Percentiles rank a stretch among this genome's conserved stretches.
phyloP scores from a whole-genome alignment of 1,139 yeast species.

The Scheffersomyces illinoinensis region DNA sequence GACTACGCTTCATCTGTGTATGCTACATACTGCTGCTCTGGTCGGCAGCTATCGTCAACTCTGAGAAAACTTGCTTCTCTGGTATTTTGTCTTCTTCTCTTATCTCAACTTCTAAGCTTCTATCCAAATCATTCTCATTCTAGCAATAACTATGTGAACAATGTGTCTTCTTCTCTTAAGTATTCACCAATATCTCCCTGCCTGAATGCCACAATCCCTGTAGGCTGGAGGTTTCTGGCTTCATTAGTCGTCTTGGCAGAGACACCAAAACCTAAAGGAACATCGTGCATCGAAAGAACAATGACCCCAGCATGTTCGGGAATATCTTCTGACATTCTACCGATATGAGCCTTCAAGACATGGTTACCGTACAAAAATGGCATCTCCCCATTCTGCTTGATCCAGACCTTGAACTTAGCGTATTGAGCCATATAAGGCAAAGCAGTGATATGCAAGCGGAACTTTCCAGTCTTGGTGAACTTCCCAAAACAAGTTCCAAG shows the following conservation, averaged over 20 bases:
- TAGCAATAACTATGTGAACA: slow-evolving; percentile 60
- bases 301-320: slow-evolving; percentile 98
- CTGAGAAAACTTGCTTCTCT: neutral
- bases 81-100: neutral
- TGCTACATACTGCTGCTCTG: neutral
- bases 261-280: slow-evolving; percentile 95
- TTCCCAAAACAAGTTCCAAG: slow-evolving; percentile 93
- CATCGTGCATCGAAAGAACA: slow-evolving; percentile 87
- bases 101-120: neutral
- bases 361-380: slow-evolving; percentile 96
- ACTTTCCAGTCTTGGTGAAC: slow-evolving; percentile 96
- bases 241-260: slow-evolving; percentile 92
- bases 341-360: slow-evolving; percentile 93
- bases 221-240: slow-evolving; percentile 85
- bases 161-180: slow-evolving; percentile 94
- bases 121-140: neutral
- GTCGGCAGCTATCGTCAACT: neutral
- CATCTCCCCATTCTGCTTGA: slow-evolving; percentile 97
- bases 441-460: slow-evolving; percentile 92
- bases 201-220: slow-evolving; percentile 91
- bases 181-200: slow-evolving; percentile 98
- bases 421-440: slow-evolving; percentile 78
- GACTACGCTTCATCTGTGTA: neutral
- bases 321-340: slow-evolving; percentile 94
- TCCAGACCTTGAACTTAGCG: slow-evolving; percentile 95